Percentiles rank a stretch among this genome's conserved stretches.
phyloP scores from a whole-genome alignment of 2,329 filamentous ascomycete species.

The Trichoderma sp. region DNA sequence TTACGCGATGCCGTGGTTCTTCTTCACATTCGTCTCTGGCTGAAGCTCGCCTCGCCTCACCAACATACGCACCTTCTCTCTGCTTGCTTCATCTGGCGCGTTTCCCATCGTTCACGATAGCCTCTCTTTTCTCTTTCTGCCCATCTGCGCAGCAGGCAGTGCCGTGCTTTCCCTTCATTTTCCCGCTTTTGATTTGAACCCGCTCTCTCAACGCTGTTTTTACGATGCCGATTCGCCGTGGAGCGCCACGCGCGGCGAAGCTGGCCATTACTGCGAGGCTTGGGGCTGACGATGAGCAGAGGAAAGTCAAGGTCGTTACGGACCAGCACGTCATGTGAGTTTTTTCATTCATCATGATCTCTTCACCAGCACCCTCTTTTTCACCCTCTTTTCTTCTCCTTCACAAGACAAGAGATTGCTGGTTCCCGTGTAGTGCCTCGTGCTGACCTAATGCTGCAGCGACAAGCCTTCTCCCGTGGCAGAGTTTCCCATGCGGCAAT shows the following conservation, averaged over 20 bases:
- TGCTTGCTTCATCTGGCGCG: not conserved
- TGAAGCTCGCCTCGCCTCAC: not conserved
- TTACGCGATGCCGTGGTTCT: not conserved
- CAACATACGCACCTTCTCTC: not conserved
- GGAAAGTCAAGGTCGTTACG: slow-evolving; percentile 88
- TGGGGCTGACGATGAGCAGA: slow-evolving; percentile 54
- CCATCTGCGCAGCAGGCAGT: not conserved
- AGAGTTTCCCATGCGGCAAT: slow-evolving; percentile 88
- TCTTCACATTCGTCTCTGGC: not conserved
- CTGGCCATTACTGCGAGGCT: slow-evolving; percentile 11
- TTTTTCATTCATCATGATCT: not conserved
- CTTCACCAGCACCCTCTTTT: not conserved
- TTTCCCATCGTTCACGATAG: not conserved
- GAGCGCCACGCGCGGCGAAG: slow-evolving; percentile 22
- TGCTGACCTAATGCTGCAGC: slow-evolving; percentile 42
- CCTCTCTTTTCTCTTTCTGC: not conserved
- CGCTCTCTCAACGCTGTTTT: not conserved
- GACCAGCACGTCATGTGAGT: slow-evolving; percentile 84
- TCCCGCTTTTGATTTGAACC: not conserved
- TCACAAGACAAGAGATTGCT: not conserved
- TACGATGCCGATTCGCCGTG: slow-evolving; percentile 17
- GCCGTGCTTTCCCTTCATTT: not conserved
- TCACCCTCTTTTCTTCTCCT: not conserved
- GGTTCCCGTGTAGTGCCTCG: not conserved
- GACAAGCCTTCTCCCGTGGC: slow-evolving; percentile 78